phyloP scores from a whole-genome alignment of 805 yeast species.

The Candida suzukii region DNA sequence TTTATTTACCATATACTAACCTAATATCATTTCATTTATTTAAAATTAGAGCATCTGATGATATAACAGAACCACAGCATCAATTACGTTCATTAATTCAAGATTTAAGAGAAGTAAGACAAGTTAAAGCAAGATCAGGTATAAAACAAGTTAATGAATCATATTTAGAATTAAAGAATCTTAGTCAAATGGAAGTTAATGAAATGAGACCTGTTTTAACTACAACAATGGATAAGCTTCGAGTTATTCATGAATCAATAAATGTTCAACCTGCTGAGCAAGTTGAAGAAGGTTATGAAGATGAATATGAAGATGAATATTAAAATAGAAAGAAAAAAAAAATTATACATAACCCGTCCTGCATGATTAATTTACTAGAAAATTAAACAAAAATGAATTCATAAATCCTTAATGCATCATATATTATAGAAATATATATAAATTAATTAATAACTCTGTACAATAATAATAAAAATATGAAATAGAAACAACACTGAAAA shows the following conservation, averaged over 20 bases:
- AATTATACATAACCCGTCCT: too few relatives aligned
- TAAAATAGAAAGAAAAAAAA: neutral
- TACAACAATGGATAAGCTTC: constrained; percentile 73
- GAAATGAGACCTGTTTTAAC: constrained; percentile 79
- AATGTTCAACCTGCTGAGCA: constrained; percentile 5
- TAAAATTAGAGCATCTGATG: constrained; percentile 54
- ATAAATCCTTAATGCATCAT: too few relatives aligned
- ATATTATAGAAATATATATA: too few relatives aligned
- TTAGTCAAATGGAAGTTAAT: constrained; percentile 80
- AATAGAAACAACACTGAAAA: too few relatives aligned
- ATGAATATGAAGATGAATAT: neutral
- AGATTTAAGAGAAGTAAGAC: constrained; percentile 78
- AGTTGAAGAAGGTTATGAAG: neutral
- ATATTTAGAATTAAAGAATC: constrained; percentile 74
- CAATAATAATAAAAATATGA: too few relatives aligned
- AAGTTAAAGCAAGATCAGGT: constrained; percentile 77
- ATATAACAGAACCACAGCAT: constrained; percentile 66
- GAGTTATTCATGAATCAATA: constrained; percentile 38
- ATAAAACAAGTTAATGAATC: constrained; percentile 70
- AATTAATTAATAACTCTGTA: too few relatives aligned
- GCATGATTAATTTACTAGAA: too few relatives aligned
- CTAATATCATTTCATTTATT: neutral
- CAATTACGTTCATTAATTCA: constrained; percentile 65
- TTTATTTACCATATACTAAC: constrained; percentile 3
- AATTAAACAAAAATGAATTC: too few relatives aligned